Conservation (phyloP, 2,329 filamentous ascomycete genomes). For the Ophiostoma populinum region DNA sequence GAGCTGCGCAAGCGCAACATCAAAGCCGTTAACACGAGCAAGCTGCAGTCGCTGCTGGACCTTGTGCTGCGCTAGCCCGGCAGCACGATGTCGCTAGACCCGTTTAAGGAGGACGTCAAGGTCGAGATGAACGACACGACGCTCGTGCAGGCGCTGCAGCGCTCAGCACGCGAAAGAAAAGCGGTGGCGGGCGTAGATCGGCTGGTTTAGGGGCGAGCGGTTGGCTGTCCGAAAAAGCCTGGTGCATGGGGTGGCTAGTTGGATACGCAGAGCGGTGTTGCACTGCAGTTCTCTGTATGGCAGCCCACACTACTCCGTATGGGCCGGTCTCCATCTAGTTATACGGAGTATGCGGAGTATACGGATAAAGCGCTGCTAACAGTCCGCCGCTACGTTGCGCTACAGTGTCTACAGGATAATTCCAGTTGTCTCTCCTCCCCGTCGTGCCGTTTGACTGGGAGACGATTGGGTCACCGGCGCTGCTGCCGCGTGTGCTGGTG, state of each 20-base stretch:
- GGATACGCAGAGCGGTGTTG: no score
- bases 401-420: background rate
- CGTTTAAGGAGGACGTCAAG: slow-evolving; percentile 96
- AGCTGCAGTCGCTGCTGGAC: slow-evolving; percentile 90
- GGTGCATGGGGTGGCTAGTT: no score
- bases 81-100: slow-evolving; percentile 81
- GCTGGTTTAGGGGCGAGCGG: no score
- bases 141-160: slow-evolving; percentile 83
- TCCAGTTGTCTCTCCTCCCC: slow-evolving; percentile 5
- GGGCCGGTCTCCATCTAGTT: no score
- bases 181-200: no score
- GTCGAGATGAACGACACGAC: slow-evolving; percentile 93
- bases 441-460: slow-evolving; percentile 55
- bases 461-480: slow-evolving; percentile 35
- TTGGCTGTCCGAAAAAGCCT: no score
- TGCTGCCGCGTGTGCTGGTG: slow-evolving; percentile 41
- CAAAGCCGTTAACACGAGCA: slow-evolving; percentile 75
- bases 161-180: no score
- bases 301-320: no score
- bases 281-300: no score
- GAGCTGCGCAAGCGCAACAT: slow-evolving; percentile 89
- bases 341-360: no score
- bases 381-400: no score
- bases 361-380: no score
- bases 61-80: slow-evolving; percentile 91